phyloP scores from a whole-genome alignment of 2,329 filamentous ascomycete genomes.

The Mycocentrospora acerina region DNA sequence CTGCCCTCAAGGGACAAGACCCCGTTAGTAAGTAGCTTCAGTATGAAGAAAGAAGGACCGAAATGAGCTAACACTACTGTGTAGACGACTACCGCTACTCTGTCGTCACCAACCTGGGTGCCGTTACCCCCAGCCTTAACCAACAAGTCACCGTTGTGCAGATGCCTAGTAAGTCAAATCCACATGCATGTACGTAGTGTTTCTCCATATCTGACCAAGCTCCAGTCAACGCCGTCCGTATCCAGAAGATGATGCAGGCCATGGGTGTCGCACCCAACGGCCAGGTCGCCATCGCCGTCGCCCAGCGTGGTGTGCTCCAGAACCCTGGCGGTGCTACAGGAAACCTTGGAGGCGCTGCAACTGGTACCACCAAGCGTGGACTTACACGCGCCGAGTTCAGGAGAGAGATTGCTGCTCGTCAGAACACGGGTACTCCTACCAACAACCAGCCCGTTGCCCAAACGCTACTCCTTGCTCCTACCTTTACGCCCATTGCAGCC shows the following conservation, averaged over 20 bases:
- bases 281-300: slow-evolving; percentile 36
- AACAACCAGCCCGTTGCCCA: slow-evolving; percentile 37
- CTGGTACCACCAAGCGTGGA: slow-evolving; percentile 19
- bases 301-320: slow-evolving; percentile 38
- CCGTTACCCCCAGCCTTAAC: slow-evolving; percentile 36
- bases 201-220: slow-evolving; percentile 10
- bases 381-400: slow-evolving; percentile 26
- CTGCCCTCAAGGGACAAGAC: slow-evolving; percentile 32
- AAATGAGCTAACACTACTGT: background rate
- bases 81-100: slow-evolving; percentile 40
- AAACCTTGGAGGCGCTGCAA: slow-evolving; percentile 26
- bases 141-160: slow-evolving; percentile 40
- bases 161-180: slow-evolving; percentile 33
- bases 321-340: slow-evolving; percentile 41
- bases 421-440: slow-evolving; percentile 20
- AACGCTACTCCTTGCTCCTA: slow-evolving; percentile 37
- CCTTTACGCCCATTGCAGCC: slow-evolving; percentile 39
- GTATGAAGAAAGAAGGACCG: background rate
- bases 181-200: too few relatives aligned
- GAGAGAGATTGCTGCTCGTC: slow-evolving; percentile 22
- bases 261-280: slow-evolving; percentile 33
- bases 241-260: slow-evolving; percentile 40
- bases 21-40: slow-evolving; percentile 28
- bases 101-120: slow-evolving; percentile 36
- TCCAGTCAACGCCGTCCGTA: slow-evolving; percentile 37